These are phyloP conservation scores for Phytophthora megakarya DNA, from an alignment of 352 stramenopile genomes.

Conservation along the genomic window DNA sequence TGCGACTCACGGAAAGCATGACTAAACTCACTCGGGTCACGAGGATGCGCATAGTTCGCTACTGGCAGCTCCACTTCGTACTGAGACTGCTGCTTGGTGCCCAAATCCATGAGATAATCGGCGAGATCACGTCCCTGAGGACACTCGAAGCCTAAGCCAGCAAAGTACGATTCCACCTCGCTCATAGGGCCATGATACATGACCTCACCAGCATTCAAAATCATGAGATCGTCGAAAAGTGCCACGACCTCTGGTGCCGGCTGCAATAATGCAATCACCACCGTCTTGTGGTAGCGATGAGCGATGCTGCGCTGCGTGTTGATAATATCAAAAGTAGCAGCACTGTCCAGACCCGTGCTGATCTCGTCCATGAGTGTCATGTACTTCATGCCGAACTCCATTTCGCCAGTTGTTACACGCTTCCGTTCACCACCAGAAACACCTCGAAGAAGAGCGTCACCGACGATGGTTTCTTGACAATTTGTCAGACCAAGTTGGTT, in stretches of 20 bases:
- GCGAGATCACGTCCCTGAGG: constrained; percentile 36
- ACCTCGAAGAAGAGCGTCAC: constrained; percentile 56
- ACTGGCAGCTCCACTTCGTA: constrained; percentile 28
- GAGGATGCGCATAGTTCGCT: constrained; percentile 19
- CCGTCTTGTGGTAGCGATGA: constrained; percentile 46
- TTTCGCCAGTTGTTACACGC: constrained; percentile 81
- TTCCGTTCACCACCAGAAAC: constrained; percentile 75
- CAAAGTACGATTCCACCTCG: constrained; percentile 43
- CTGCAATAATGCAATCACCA: constrained; percentile 85
- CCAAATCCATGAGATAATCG: constrained; percentile 47
- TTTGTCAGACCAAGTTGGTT: constrained; percentile 56
- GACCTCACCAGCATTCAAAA: constrained; percentile 51
- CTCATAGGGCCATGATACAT: constrained; percentile 45
- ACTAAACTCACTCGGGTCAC: constrained; percentile 42
- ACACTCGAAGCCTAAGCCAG: constrained; percentile 36
- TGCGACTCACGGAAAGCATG: constrained; percentile 42
- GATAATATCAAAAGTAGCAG: constrained; percentile 65
- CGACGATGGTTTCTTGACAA: constrained; percentile 69
- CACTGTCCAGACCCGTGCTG: constrained; percentile 55
- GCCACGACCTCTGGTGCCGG: constrained; percentile 61
- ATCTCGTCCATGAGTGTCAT: constrained; percentile 92
- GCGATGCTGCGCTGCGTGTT: constrained; percentile 50
- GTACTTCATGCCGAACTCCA: constrained; percentile 75
- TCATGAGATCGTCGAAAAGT: constrained; percentile 58
- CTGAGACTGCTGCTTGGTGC: constrained; percentile 41